Percentiles rank a stretch among this genome's conserved stretches.
These are phyloP conservation scores for Pugionium cornutum DNA, from an alignment of 345 rosid genomes.

Conservation along the genomic window DNA sequence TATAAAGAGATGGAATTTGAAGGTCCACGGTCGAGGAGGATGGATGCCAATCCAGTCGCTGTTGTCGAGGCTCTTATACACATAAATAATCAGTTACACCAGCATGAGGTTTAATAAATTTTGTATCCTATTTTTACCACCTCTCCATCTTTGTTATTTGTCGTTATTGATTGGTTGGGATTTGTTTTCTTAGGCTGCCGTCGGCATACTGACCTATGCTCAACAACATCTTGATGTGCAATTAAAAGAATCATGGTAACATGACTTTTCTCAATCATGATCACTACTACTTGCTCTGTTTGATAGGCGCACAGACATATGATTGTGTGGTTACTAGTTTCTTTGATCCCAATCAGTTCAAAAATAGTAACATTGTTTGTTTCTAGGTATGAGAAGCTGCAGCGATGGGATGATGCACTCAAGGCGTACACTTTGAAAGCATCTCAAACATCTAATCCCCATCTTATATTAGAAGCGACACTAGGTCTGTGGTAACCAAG, in stretches of 20 bases:
- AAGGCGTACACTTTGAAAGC: constrained; percentile 89
- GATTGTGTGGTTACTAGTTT: constrained; percentile 23
- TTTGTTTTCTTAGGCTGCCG: constrained; percentile 71
- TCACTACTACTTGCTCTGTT: constrained; percentile 21
- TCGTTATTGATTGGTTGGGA: constrained; percentile 28
- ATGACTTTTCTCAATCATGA: constrained; percentile 25
- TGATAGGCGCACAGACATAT: constrained; percentile 4
- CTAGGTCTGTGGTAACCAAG: constrained; percentile 53
- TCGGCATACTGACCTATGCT: constrained; percentile 95
- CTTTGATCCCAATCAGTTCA: constrained; percentile 24
- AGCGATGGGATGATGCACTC: constrained; percentile 98
- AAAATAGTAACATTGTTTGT: constrained; percentile 23
- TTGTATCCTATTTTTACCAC: constrained; percentile 12
- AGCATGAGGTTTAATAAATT: constrained; percentile 69
- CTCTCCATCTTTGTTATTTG: constrained; percentile 24
- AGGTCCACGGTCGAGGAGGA: constrained; percentile 81
- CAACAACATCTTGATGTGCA: constrained; percentile 89
- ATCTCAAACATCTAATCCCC: constrained; percentile 73
- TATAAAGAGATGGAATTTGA: constrained; percentile 99
- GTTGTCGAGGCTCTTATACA: constrained; percentile 97
- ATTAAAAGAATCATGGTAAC: constrained; percentile 95
- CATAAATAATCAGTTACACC: constrained; percentile 96
- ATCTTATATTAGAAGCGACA: constrained; percentile 80
- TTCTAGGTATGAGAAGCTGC: constrained; percentile 96
- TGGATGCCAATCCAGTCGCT: constrained; percentile 97